Evolutionary conservation across 148 eudicot species (phyloP).

Genomic region (Persicaria tinctoria): DNA sequence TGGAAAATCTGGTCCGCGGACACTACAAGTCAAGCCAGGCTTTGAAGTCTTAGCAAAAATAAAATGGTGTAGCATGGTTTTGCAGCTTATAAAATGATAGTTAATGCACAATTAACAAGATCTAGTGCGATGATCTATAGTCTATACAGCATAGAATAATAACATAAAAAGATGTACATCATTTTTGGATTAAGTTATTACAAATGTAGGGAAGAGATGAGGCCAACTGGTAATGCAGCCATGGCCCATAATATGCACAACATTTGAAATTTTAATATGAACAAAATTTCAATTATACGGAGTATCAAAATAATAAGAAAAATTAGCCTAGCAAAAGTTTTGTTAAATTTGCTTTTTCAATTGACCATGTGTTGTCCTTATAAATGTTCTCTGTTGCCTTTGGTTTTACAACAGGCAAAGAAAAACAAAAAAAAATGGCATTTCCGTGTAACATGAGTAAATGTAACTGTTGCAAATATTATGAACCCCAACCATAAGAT

Average conservation of each 20-base stretch:
- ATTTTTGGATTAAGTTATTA: too few relatives aligned
- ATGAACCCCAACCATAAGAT: not conserved
- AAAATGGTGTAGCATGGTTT: not conserved
- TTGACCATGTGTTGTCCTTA: not conserved
- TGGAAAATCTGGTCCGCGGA: not conserved
- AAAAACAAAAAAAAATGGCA: not conserved
- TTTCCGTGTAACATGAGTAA: not conserved
- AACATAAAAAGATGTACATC: too few relatives aligned
- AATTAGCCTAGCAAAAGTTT: not conserved
- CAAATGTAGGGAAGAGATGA: not conserved
- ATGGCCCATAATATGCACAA: not conserved
- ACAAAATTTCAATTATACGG: not conserved
- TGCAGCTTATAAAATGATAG: not conserved
- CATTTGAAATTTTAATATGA: not conserved
- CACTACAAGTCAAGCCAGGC: not conserved
- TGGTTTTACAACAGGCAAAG: not conserved
- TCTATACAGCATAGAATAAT: too few relatives aligned
- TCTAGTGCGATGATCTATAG: not conserved
- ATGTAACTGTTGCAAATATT: not conserved
- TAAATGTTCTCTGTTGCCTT: too few relatives aligned
- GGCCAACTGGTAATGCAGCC: not conserved
- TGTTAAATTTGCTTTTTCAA: not conserved
- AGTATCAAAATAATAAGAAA: not conserved
- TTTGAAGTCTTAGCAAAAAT: not conserved
- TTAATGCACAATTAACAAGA: conserved; percentile 4